Evolutionary conservation across 345 rosid genomes (phyloP).

Genomic region (Hypericum androsaemum): DNA sequence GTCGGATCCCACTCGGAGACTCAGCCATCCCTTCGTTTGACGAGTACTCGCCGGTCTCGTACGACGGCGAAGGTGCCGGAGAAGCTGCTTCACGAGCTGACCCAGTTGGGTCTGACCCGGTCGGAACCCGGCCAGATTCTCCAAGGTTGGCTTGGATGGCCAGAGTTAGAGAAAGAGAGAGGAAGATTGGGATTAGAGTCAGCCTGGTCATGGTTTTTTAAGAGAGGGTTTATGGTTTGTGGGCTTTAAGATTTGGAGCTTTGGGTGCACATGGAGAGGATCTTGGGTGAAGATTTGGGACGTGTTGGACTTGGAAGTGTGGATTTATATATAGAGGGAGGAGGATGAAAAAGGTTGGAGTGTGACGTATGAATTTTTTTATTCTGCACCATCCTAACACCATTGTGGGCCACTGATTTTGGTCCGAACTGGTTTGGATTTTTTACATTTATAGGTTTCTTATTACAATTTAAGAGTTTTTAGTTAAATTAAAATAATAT

Average conservation of each 20-base stretch:
- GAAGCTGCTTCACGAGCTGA: constrained; percentile 12
- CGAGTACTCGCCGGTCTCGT: constrained; percentile 9
- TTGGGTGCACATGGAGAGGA: background rate
- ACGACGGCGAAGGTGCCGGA: constrained; percentile 12
- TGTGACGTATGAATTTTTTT: too few relatives aligned
- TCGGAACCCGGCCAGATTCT: constrained; percentile 10
- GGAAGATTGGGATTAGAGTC: constrained; percentile 10
- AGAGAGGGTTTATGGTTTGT: background rate
- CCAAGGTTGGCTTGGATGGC: constrained; percentile 22
- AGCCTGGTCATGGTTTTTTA: constrained; percentile 12
- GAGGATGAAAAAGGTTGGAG: too few relatives aligned
- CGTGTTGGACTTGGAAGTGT: too few relatives aligned
- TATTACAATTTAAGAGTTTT: too few relatives aligned
- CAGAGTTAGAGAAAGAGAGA: constrained; percentile 23
- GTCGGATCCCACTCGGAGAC: constrained; percentile 26
- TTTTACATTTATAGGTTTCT: too few relatives aligned
- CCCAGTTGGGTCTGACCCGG: constrained; percentile 2
- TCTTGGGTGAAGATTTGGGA: too few relatives aligned
- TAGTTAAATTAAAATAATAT: too few relatives aligned
- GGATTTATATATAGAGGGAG: too few relatives aligned
- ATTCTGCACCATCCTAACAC: too few relatives aligned
- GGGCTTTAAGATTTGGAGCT: background rate
- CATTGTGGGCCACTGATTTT: too few relatives aligned
- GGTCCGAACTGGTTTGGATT: too few relatives aligned
- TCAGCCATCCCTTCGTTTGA: constrained; percentile 22